Percentiles rank a stretch among this genome's conserved stretches.
Evolutionary conservation across 2,329 filamentous ascomycete genomes (phyloP).

Genomic region (Onygenales sp.): DNA sequence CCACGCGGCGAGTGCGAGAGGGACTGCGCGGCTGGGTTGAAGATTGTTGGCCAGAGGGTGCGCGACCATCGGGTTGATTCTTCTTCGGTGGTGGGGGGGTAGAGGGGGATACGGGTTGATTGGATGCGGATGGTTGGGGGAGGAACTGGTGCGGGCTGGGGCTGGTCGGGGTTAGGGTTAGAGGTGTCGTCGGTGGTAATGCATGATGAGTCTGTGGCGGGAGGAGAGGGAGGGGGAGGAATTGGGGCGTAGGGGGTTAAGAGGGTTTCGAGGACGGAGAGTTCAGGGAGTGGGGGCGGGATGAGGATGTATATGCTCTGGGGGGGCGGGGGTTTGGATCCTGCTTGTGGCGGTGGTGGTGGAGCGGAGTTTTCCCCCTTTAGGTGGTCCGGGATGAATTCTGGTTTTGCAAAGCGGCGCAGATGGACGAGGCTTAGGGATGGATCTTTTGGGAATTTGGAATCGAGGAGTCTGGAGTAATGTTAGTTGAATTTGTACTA

Average conservation of each 20-base stretch:
- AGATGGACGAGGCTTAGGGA: slow-evolving; percentile 27
- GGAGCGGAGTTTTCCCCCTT: slow-evolving; percentile 10
- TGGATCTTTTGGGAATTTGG: slow-evolving; percentile 25
- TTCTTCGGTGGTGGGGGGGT: slow-evolving; percentile 29
- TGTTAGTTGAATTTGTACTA: slow-evolving; percentile 4
- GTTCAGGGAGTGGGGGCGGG: slow-evolving; percentile 29
- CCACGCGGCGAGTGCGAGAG: slow-evolving; percentile 33
- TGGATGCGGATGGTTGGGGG: slow-evolving; percentile 17
- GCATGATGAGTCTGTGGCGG: neutral
- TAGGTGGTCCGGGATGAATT: slow-evolving; percentile 24
- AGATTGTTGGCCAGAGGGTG: slow-evolving; percentile 34
- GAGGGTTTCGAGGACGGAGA: slow-evolving; percentile 23
- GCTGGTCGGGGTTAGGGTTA: neutral
- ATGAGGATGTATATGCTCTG: slow-evolving; percentile 34
- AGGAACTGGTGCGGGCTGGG: slow-evolving; percentile 1
- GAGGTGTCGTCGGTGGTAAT: neutral
- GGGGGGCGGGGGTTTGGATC: slow-evolving; percentile 6
- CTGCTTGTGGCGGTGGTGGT: slow-evolving; percentile 5
- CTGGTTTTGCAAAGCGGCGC: slow-evolving; percentile 31
- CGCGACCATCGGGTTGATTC: slow-evolving; percentile 35
- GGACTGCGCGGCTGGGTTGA: slow-evolving; percentile 36
- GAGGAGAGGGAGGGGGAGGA: slow-evolving; percentile 8
- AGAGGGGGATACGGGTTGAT: slow-evolving; percentile 28
- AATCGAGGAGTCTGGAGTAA: slow-evolving; percentile 27
- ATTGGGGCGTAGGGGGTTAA: slow-evolving; percentile 28